A percentile compares a stretch with the other conserved stretches of the same genome.
Evolutionary conservation across 1,284 basidiomycete genomes (phyloP).

Genomic region (Takashimella koratensis): DNA sequence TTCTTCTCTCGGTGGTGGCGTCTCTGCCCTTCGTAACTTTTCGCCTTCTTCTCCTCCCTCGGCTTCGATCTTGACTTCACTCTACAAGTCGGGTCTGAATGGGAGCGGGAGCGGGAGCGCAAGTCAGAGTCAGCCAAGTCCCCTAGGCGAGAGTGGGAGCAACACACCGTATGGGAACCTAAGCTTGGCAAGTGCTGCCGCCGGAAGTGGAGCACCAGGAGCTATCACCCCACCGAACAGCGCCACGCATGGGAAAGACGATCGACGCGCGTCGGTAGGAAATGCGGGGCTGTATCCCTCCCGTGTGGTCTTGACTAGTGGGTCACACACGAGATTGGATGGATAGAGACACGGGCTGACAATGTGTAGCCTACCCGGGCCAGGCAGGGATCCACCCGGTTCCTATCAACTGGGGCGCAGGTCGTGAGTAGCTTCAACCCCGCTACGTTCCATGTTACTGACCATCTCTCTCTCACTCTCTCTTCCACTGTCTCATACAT

Average conservation of each 20-base stretch:
- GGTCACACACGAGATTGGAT: too few species aligned
- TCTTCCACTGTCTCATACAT: too few species aligned
- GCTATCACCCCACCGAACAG: constrained; percentile 13
- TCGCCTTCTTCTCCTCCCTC: background rate
- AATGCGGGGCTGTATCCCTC: constrained; percentile 33
- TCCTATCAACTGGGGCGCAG: constrained; percentile 76
- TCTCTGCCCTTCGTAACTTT: constrained; percentile 19
- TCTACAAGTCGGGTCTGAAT: background rate
- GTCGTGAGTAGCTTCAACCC: too few species aligned
- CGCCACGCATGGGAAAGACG: constrained; percentile 16
- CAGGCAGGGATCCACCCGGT: constrained; percentile 72
- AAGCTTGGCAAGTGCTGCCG: background rate
- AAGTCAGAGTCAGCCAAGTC: too few species aligned
- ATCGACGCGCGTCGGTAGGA: constrained; percentile 1
- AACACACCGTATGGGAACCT: constrained; percentile 30
- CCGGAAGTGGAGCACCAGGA: constrained; percentile 4
- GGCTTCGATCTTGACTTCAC: background rate
- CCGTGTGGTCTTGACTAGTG: constrained; percentile 40
- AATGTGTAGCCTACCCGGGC: constrained; percentile 60
- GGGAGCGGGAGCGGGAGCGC: background rate
- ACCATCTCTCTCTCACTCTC: too few species aligned
- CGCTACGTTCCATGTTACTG: too few species aligned
- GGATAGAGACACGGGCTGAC: background rate
- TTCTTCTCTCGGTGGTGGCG: constrained; percentile 16
- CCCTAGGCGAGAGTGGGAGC: constrained; percentile 3